Conservation (phyloP, 805 yeast species). For the Kazachstania kunashirensis region DNA sequence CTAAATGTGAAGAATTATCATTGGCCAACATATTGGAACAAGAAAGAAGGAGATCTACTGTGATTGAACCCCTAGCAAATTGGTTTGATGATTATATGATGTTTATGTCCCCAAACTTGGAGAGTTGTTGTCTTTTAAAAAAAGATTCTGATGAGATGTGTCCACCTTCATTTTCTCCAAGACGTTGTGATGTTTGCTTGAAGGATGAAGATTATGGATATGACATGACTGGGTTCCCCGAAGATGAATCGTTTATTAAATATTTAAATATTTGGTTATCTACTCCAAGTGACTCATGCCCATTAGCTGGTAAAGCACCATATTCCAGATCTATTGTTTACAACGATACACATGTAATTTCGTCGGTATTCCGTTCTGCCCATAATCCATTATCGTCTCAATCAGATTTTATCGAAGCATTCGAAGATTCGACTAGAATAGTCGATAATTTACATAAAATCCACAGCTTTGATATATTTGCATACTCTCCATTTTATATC, state of each 20-base stretch:
- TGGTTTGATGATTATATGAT: slow-evolving; percentile 89
- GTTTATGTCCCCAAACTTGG: slow-evolving; percentile 80
- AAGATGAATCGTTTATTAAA: slow-evolving; percentile 56
- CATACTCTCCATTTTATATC: slow-evolving; percentile 87
- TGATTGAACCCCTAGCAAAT: slow-evolving; percentile 75
- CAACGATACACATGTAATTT: slow-evolving; percentile 34
- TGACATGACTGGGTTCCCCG: slow-evolving; percentile 77
- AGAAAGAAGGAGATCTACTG: slow-evolving; percentile 63
- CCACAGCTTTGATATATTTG: slow-evolving; percentile 48
- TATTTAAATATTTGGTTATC: slow-evolving; percentile 76
- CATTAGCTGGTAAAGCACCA: slow-evolving; percentile 92
- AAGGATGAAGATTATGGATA: slow-evolving; percentile 55
- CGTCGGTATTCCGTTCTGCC: slow-evolving; percentile 69
- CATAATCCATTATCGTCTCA: slow-evolving; percentile 78
- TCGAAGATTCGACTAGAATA: slow-evolving; percentile 59
- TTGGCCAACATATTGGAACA: slow-evolving; percentile 74
- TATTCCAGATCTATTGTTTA: slow-evolving; percentile 52
- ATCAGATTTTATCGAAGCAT: slow-evolving; percentile 72
- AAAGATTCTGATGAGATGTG: slow-evolving; percentile 54
- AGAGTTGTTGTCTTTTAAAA: slow-evolving; percentile 72
- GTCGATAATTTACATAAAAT: slow-evolving; percentile 37
- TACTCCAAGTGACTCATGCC: slow-evolving; percentile 81
- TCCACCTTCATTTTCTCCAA: slow-evolving; percentile 47
- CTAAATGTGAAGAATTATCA: slow-evolving; percentile 73
- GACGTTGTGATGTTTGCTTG: slow-evolving; percentile 69